phyloP scores from a whole-genome alignment of 2,329 filamentous ascomycete genomes.

The Colletotrichum limetticola region DNA sequence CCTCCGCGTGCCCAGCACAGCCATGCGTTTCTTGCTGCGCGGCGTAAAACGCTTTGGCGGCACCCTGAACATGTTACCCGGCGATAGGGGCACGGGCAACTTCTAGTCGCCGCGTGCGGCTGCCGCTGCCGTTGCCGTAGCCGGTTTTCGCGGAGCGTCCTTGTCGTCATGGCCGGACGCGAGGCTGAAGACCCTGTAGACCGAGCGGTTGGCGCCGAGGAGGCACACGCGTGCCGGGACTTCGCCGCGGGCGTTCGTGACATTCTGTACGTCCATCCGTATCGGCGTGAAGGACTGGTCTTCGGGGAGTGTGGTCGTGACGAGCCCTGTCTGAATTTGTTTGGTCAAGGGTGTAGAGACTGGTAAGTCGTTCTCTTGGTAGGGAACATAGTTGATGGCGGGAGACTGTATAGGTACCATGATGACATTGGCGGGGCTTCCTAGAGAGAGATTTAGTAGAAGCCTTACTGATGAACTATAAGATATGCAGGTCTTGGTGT shows the following conservation, averaged over 20 bases:
- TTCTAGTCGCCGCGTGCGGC: conserved; percentile 19
- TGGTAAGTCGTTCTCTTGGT: conserved; percentile 40
- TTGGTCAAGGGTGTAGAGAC: background rate
- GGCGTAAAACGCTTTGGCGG: conserved; percentile 32
- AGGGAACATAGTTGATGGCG: conserved; percentile 49
- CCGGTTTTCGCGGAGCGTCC: background rate
- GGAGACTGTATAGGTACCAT: conserved; percentile 50
- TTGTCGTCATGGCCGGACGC: background rate
- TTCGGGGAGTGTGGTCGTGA: conserved; percentile 33
- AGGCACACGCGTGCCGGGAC: conserved; percentile 63
- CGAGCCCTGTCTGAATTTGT: background rate
- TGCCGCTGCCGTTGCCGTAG: background rate
- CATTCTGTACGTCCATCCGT: conserved; percentile 63
- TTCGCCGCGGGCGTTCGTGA: conserved; percentile 54
- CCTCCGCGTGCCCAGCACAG: background rate
- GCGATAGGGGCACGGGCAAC: conserved; percentile 18
- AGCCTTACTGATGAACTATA: background rate
- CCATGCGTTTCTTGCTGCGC: conserved; percentile 26
- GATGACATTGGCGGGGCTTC: conserved; percentile 42
- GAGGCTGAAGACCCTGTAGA: conserved; percentile 59
- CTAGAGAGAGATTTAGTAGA: conserved; percentile 33
- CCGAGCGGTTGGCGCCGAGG: conserved; percentile 58
- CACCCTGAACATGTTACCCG: conserved; percentile 32
- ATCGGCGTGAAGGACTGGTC: conserved; percentile 52
- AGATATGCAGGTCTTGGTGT: conserved; percentile 9